These are phyloP conservation scores for Rhododendron williamsianum DNA, from an alignment of 148 eudicot species.

Conservation along the genomic window DNA sequence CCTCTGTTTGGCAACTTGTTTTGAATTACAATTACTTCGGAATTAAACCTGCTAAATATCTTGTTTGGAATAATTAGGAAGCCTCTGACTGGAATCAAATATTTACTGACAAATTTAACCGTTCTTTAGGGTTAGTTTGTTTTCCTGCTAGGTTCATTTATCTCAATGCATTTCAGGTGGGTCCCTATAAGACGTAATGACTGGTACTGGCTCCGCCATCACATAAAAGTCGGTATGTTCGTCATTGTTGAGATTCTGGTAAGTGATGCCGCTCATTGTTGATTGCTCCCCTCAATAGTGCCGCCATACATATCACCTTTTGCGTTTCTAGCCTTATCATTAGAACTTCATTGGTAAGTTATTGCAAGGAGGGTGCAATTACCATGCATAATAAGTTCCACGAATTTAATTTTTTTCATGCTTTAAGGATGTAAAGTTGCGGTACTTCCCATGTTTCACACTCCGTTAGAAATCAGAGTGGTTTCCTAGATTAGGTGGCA, in stretches of 20 bases:
- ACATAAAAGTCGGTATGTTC: conserved; percentile 94
- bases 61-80: background rate
- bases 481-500: background rate
- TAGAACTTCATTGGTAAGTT: background rate
- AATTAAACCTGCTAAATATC: background rate
- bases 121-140: background rate
- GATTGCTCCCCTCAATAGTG: background rate
- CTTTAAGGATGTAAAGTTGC: background rate
- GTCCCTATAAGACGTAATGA: conserved; percentile 93
- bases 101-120: background rate
- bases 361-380: background rate
- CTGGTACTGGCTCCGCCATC: conserved; percentile 99
- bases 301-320: background rate
- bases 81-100: background rate
- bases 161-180: conserved; percentile 61
- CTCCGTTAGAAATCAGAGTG: background rate
- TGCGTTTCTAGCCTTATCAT: background rate
- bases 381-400: background rate
- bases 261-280: conserved; percentile 28
- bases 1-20: background rate
- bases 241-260: conserved; percentile 92
- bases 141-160: conserved; percentile 13
- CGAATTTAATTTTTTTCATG: background rate
- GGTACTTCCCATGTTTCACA: background rate
- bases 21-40: no score